Percentiles rank a stretch among this genome's conserved stretches.
Conservation (phyloP, 2,329 filamentous ascomycete genomes). For the Thielaviopsis euricoi region DNA sequence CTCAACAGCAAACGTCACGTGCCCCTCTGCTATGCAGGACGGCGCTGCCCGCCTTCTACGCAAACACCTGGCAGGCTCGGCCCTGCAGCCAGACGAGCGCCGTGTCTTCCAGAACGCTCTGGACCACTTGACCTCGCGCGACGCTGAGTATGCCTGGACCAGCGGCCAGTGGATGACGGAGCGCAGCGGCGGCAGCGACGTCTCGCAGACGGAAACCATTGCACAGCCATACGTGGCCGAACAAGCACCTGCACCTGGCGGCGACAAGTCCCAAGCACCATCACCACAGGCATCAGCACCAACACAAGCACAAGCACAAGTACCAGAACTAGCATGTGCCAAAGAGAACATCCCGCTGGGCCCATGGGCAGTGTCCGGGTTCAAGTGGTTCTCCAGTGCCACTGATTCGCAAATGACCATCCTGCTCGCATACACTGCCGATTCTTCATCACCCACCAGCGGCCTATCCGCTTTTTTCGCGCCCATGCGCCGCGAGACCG, state of each 20-base stretch:
- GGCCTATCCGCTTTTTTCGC: constrained; percentile 47
- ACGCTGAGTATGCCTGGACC: constrained; percentile 41
- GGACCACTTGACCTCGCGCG: constrained; percentile 33
- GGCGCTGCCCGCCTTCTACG: constrained; percentile 38
- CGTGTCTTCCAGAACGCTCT: constrained; percentile 36
- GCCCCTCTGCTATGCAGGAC: constrained; percentile 51
- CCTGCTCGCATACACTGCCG: constrained; percentile 40
- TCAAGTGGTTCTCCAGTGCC: constrained; percentile 57
- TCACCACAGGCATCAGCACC: too few relatives aligned
- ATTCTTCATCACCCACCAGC: constrained; percentile 16
- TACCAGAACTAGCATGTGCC: background rate
- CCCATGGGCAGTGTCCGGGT: constrained; percentile 45
- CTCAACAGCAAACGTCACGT: constrained; percentile 44
- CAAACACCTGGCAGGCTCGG: constrained; percentile 23
- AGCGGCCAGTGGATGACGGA: constrained; percentile 70
- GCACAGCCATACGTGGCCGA: constrained; percentile 21
- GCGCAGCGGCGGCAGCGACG: constrained; percentile 50
- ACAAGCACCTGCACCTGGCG: background rate
- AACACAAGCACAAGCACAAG: background rate
- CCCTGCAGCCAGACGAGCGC: constrained; percentile 19
- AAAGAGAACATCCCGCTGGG: constrained; percentile 26
- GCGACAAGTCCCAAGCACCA: too few relatives aligned
- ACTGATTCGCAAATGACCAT: constrained; percentile 44
- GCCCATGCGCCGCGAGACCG: constrained; percentile 34
- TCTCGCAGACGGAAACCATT: constrained; percentile 49